Percentiles rank a stretch among this genome's conserved stretches.
Evolutionary conservation across 2,329 filamentous ascomycete species (phyloP).

Genomic region (Phialophora expanda): DNA sequence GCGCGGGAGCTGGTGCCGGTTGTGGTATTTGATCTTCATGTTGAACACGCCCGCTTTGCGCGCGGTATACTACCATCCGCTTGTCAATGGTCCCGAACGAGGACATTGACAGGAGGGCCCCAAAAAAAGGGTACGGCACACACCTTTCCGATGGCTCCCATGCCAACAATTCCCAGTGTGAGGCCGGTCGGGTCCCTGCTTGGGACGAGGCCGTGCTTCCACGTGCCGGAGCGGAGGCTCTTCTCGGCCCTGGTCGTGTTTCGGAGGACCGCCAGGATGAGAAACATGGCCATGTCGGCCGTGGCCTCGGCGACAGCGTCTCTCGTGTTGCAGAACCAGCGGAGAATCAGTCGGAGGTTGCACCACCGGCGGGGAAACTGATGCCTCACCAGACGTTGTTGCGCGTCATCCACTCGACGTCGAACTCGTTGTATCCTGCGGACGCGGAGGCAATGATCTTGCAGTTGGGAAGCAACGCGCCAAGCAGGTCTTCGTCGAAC

Average conservation of each 20-base stretch:
- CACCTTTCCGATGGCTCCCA: conserved; percentile 55
- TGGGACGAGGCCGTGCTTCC: conserved; percentile 47
- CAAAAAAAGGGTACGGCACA: not conserved
- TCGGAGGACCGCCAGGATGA: conserved; percentile 54
- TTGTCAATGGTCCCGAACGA: not conserved
- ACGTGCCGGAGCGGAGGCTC: conserved; percentile 46
- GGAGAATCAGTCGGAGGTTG: not conserved
- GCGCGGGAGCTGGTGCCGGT: conserved; percentile 65
- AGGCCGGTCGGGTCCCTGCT: conserved; percentile 52
- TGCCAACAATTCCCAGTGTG: conserved; percentile 56
- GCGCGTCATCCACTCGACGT: conserved; percentile 69
- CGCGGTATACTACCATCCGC: conserved; percentile 22
- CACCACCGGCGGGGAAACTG: not conserved
- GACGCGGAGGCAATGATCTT: conserved; percentile 56
- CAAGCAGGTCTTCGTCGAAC: conserved; percentile 55
- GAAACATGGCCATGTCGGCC: conserved; percentile 58
- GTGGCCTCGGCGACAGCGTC: conserved; percentile 61
- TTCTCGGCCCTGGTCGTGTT: conserved; percentile 52
- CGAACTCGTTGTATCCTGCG: conserved; percentile 62
- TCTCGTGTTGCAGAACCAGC: conserved; percentile 58
- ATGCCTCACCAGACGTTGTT: conserved; percentile 48
- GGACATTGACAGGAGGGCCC: not conserved
- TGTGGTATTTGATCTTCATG: conserved; percentile 77
- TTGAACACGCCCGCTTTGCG: conserved; percentile 74
- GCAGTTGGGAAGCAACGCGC: conserved; percentile 49